A percentile compares a stretch with the other conserved stretches of the same genome.
Conservation (phyloP, 2,329 filamentous ascomycete genomes). For the Fusarium sp. region DNA sequence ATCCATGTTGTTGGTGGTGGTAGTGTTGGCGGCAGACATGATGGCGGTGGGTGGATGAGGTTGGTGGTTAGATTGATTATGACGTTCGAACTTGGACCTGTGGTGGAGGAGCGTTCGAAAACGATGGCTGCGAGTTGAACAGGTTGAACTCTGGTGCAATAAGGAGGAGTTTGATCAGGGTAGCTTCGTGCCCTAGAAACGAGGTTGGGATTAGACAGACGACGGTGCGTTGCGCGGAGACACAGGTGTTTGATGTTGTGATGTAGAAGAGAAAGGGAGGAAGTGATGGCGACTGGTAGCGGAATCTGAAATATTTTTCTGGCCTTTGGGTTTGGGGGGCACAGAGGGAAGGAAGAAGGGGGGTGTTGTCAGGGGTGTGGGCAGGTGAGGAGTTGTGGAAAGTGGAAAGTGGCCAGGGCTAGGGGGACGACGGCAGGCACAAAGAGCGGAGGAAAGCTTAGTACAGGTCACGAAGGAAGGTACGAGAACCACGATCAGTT, state of each 20-base stretch:
- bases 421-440: slow-evolving; percentile 32
- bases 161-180: slow-evolving; percentile 69
- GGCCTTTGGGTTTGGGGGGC: slow-evolving; percentile 37
- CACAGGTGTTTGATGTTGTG: slow-evolving; percentile 57
- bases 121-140: slow-evolving; percentile 50
- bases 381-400: slow-evolving; percentile 40
- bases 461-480: slow-evolving; percentile 34
- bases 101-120: slow-evolving; percentile 57
- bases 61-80: slow-evolving; percentile 58
- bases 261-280: slow-evolving; percentile 50
- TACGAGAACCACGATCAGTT: slow-evolving; percentile 18
- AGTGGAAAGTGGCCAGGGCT: slow-evolving; percentile 44
- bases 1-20: slow-evolving; percentile 57
- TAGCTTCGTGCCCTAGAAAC: slow-evolving; percentile 90
- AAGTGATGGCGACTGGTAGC: slow-evolving; percentile 43
- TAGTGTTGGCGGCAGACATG: slow-evolving; percentile 76
- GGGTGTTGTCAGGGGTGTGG: slow-evolving; percentile 39
- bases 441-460: slow-evolving; percentile 25
- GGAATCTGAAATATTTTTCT: slow-evolving; percentile 57
- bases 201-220: slow-evolving; percentile 55
- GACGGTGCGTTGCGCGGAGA: slow-evolving; percentile 59
- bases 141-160: slow-evolving; percentile 77
- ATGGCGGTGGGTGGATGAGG: slow-evolving; percentile 61
- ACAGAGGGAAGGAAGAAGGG: slow-evolving; percentile 38
- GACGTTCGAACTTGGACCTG: slow-evolving; percentile 53